Evolutionary conservation across 345 rosid genomes (phyloP).

Genomic region (Kernera saxatilis): DNA sequence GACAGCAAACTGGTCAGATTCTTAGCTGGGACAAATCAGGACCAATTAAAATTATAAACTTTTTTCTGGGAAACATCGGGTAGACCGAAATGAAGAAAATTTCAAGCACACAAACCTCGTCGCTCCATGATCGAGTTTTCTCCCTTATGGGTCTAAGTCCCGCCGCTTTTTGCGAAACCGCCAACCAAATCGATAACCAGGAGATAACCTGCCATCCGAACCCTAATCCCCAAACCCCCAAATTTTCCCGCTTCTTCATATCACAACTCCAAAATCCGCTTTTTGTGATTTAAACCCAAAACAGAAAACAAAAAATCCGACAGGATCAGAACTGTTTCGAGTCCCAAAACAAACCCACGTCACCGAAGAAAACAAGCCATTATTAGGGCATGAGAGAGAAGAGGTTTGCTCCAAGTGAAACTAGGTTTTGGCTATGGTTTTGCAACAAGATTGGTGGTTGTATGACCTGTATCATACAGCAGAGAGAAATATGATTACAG

Average conservation of each 20-base stretch:
- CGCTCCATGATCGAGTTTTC: conserved; percentile 81
- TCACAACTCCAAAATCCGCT: conserved; percentile 32
- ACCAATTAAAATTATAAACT: not conserved
- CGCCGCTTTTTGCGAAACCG: conserved; percentile 46
- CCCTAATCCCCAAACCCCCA: conserved; percentile 41
- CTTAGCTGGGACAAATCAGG: not conserved
- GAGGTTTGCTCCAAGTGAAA: conserved; percentile 48
- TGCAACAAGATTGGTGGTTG: not conserved
- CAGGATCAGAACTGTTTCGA: conserved; percentile 24
- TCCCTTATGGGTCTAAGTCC: conserved; percentile 90
- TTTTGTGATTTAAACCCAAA: not conserved
- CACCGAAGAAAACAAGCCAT: conserved; percentile 32
- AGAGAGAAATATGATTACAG: not conserved
- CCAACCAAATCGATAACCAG: conserved; percentile 52
- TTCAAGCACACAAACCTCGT: conserved; percentile 60
- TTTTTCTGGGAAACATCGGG: not conserved
- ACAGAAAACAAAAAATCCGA: not conserved
- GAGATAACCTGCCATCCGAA: conserved; percentile 33
- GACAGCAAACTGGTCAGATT: not conserved
- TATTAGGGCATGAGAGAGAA: not conserved
- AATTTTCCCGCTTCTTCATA: conserved; percentile 38
- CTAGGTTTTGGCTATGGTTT: conserved; percentile 7
- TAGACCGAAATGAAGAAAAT: not conserved
- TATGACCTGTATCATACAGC: not conserved
- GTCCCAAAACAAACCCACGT: conserved; percentile 7